These are phyloP conservation scores for Ceratocystis smalleyi DNA, from an alignment of 2,329 filamentous ascomycete species.

Conservation along the genomic window DNA sequence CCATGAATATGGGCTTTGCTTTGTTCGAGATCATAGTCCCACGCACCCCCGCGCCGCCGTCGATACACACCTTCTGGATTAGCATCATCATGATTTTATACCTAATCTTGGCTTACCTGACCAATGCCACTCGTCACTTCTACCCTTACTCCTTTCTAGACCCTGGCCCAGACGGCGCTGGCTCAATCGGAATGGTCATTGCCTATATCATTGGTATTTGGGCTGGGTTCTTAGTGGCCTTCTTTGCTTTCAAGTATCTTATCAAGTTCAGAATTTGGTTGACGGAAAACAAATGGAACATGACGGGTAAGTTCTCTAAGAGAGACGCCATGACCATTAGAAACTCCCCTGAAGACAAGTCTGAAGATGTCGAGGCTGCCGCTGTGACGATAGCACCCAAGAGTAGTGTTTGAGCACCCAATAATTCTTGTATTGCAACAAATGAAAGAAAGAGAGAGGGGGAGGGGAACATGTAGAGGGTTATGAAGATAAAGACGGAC, in stretches of 20 bases:
- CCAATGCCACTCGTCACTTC: slow-evolving; percentile 50
- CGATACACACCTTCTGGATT: slow-evolving; percentile 51
- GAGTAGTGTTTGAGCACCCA: neutral
- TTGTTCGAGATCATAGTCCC: slow-evolving; percentile 60
- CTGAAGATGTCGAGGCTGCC: slow-evolving; percentile 21
- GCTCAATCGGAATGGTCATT: slow-evolving; percentile 35
- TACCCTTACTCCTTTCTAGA: slow-evolving; percentile 74
- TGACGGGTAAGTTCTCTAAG: slow-evolving; percentile 29
- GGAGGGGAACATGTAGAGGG: too few relatives aligned
- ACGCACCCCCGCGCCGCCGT: slow-evolving; percentile 43
- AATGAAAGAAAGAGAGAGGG: neutral
- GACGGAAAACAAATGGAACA: slow-evolving; percentile 32
- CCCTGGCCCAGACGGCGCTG: slow-evolving; percentile 32
- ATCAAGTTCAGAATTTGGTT: slow-evolving; percentile 36
- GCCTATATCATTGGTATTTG: slow-evolving; percentile 49
- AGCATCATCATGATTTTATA: slow-evolving; percentile 58
- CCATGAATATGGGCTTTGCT: slow-evolving; percentile 55
- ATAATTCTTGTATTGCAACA: neutral
- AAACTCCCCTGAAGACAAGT: neutral
- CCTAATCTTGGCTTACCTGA: slow-evolving; percentile 58
- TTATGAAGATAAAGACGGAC: neutral
- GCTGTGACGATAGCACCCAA: slow-evolving; percentile 3
- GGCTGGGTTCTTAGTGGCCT: slow-evolving; percentile 37
- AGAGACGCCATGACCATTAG: slow-evolving; percentile 17
- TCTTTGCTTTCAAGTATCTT: slow-evolving; percentile 34